phyloP scores from a whole-genome alignment of 805 yeast genomes.

The Teunomyces panamensis region DNA sequence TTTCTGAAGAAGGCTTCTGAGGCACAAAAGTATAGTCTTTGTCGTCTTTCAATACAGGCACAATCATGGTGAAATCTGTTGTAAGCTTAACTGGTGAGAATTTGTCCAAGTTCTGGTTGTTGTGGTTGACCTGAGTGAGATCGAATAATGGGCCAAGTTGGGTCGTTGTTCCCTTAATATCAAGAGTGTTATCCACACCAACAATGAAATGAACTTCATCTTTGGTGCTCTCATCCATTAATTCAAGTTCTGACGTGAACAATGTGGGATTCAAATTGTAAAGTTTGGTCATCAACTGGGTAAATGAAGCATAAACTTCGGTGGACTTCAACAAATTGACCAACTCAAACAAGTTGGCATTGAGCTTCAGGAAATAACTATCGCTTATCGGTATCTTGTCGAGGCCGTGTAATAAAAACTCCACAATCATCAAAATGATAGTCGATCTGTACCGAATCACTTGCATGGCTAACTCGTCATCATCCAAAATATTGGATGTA shows the following conservation, averaged over 20 bases:
- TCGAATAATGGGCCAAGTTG: constrained; percentile 23
- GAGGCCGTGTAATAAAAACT: constrained; percentile 23
- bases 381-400: constrained; percentile 35
- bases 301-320: constrained; percentile 19
- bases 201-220: constrained; percentile 33
- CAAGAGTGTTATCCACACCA: constrained; percentile 26
- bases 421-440: constrained; percentile 25
- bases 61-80: constrained; percentile 32
- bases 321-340: constrained; percentile 33
- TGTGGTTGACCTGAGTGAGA: constrained; percentile 26
- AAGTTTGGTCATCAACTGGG: constrained; percentile 24
- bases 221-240: constrained; percentile 18
- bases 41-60: constrained; percentile 14
- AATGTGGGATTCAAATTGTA: constrained; percentile 26
- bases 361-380: constrained; percentile 23
- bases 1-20: neutral
- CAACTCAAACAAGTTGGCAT: constrained; percentile 27
- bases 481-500: constrained; percentile 27
- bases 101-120: constrained; percentile 5
- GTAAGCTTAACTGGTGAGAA: constrained; percentile 29
- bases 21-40: constrained; percentile 10
- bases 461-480: constrained; percentile 34
- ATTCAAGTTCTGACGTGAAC: constrained; percentile 25
- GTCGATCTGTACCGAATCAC: constrained; percentile 30
- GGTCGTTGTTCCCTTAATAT: constrained; percentile 8